These are phyloP conservation scores for Mucor sp. DNA, from an alignment of 371 early-diverging fungal genomes.

Conservation along the genomic window DNA sequence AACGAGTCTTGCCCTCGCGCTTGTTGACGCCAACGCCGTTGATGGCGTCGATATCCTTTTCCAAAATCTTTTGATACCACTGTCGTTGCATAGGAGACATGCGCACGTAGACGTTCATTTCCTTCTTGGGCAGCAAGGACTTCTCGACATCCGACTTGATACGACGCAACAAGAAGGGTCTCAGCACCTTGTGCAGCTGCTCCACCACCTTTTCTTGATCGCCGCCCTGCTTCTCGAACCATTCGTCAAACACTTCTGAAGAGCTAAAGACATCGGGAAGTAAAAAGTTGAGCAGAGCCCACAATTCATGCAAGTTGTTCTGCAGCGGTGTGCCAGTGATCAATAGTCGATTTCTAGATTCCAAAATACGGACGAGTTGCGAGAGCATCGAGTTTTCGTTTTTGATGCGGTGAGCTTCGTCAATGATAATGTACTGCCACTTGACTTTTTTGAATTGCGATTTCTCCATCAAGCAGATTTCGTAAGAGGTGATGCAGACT, in stretches of 20 bases:
- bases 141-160: slow-evolving; percentile 99
- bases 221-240: slow-evolving; percentile 78
- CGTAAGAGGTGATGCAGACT: slow-evolving; percentile 98
- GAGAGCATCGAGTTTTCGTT: slow-evolving; percentile 97
- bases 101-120: slow-evolving; percentile 94
- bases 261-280: slow-evolving; percentile 95
- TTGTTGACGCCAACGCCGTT: slow-evolving; percentile 77
- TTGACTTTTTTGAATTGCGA: slow-evolving; percentile 82
- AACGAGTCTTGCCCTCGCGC: slow-evolving; percentile 81
- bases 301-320: slow-evolving; percentile 99
- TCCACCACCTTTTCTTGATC: slow-evolving; percentile 86
- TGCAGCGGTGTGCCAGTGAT: slow-evolving; percentile 99
- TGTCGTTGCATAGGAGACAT: slow-evolving; percentile 95
- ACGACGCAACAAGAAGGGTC: slow-evolving; percentile 96
- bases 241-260: slow-evolving; percentile 91
- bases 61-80: slow-evolving; percentile 97
- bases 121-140: slow-evolving; percentile 95
- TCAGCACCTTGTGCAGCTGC: slow-evolving; percentile 92
- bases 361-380: slow-evolving; percentile 86
- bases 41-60: slow-evolving; percentile 97
- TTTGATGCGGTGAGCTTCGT: slow-evolving; percentile 99
- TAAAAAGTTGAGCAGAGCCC: slow-evolving; percentile 98
- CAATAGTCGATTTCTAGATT: slow-evolving; percentile 90
- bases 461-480: slow-evolving; percentile 94
- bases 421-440: slow-evolving; percentile 97